Percentiles rank a stretch among this genome's conserved stretches.
phyloP scores from a whole-genome alignment of 148 eudicot genomes.

The Persicaria tinctoria region DNA sequence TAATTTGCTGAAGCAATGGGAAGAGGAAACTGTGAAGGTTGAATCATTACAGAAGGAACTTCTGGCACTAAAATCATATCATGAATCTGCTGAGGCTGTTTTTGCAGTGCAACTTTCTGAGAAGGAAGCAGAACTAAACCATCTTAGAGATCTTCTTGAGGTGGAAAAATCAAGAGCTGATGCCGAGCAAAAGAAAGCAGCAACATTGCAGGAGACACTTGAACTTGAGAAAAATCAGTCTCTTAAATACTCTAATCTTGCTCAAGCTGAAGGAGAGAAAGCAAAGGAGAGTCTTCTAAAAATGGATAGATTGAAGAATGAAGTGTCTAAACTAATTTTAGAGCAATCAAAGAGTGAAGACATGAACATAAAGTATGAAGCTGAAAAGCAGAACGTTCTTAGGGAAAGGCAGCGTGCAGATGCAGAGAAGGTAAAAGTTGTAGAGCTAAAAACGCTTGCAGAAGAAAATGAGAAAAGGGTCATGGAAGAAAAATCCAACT shows the following conservation, averaged over 20 bases:
- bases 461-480: constrained; percentile 24
- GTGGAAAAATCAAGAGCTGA: constrained; percentile 27
- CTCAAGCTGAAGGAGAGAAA: constrained; percentile 34
- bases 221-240: constrained; percentile 38
- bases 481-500: constrained; percentile 26
- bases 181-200: constrained; percentile 26
- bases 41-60: constrained; percentile 6
- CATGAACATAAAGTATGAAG: constrained; percentile 32
- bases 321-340: constrained; percentile 28
- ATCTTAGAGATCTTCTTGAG: constrained; percentile 32
- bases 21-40: constrained; percentile 8
- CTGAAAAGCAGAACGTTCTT: constrained; percentile 28
- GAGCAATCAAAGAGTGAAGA: constrained; percentile 38
- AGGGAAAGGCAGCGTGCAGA: constrained; percentile 20
- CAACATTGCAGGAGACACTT: constrained; percentile 31
- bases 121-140: constrained; percentile 34
- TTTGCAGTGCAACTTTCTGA: constrained; percentile 24
- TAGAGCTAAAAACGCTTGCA: constrained; percentile 24
- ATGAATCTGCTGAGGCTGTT: constrained; percentile 6
- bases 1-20: constrained; percentile 10
- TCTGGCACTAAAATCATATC: background rate
- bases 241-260: constrained; percentile 35
- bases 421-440: constrained; percentile 23
- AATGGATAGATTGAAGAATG: constrained; percentile 43
- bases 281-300: constrained; percentile 30